phyloP scores from a whole-genome alignment of 352 stramenopile species.

The Pythium chondricola region DNA sequence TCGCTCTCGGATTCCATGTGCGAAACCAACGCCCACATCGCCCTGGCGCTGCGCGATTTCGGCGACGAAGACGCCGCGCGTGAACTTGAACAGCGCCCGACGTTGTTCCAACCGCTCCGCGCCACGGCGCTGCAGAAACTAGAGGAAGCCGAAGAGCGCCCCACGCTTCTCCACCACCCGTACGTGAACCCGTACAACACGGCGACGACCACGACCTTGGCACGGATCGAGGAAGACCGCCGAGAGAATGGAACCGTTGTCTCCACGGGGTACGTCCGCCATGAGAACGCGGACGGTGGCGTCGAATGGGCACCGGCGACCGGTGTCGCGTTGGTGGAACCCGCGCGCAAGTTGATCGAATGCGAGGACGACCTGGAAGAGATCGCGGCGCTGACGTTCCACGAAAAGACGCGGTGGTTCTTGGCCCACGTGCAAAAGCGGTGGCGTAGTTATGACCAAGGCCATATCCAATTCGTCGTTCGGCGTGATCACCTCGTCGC shows the following conservation, averaged over 20 bases:
- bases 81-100: conserved; percentile 4
- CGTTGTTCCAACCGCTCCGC: conserved; percentile 61
- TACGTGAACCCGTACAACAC: conserved; percentile 63
- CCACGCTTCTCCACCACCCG: conserved; percentile 63
- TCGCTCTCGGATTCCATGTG: conserved; percentile 36
- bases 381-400: conserved; percentile 74
- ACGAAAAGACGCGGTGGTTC: conserved; percentile 84
- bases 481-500: conserved; percentile 66
- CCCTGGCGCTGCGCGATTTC: conserved; percentile 71
- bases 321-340: conserved; percentile 32
- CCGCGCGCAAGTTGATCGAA: conserved; percentile 47
- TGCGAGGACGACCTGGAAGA: conserved; percentile 82
- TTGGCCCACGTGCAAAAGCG: conserved; percentile 68
- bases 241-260: conserved; percentile 57
- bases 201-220: conserved; percentile 27
- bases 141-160: conserved; percentile 72
- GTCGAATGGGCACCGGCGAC: conserved; percentile 68
- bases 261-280: conserved; percentile 76
- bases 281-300: conserved; percentile 51
- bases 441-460: conserved; percentile 76
- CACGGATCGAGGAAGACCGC: conserved; percentile 42
- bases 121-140: conserved; percentile 70
- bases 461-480: conserved; percentile 82
- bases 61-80: conserved; percentile 41
- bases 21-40: conserved; percentile 71